A percentile compares a stretch with the other conserved stretches of the same genome.
Evolutionary conservation across 495 filamentous ascomycete species (phyloP).

Genomic region (Mytilinidion resinicola): DNA sequence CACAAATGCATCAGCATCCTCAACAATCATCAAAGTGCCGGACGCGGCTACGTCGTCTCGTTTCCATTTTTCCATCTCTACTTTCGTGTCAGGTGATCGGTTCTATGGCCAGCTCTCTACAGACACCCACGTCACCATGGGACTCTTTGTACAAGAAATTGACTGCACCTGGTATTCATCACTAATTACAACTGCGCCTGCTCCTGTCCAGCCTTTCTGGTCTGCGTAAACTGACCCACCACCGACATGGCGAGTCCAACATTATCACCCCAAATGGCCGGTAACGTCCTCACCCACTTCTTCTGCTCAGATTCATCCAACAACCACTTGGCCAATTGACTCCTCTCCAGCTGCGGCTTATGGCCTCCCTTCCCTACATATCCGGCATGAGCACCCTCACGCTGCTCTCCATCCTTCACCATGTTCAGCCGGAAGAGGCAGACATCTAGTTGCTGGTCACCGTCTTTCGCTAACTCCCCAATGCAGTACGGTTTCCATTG

Average conservation of each 20-base stretch:
- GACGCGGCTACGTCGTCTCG: too few relatives aligned
- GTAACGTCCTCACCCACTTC: background rate
- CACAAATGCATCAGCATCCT: too few relatives aligned
- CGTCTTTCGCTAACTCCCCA: background rate
- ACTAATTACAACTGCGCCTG: background rate
- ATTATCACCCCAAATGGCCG: background rate
- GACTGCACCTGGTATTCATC: too few relatives aligned
- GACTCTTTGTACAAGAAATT: too few relatives aligned
- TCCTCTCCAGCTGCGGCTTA: background rate
- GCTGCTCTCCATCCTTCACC: background rate
- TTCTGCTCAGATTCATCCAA: background rate
- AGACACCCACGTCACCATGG: too few relatives aligned
- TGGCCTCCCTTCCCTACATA: background rate
- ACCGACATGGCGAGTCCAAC: background rate
- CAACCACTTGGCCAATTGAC: background rate
- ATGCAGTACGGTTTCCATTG: background rate
- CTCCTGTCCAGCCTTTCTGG: background rate
- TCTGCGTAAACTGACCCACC: background rate
- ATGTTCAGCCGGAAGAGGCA: background rate
- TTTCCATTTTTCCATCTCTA: too few relatives aligned
- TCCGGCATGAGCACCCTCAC: background rate
- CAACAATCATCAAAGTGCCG: too few relatives aligned
- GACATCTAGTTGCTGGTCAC: background rate
- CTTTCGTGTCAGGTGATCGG: too few relatives aligned
- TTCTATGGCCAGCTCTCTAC: too few relatives aligned